These are phyloP conservation scores for Yamadazyma takamatsuzukensis DNA, from an alignment of 805 yeast genomes.

Conservation along the genomic window DNA sequence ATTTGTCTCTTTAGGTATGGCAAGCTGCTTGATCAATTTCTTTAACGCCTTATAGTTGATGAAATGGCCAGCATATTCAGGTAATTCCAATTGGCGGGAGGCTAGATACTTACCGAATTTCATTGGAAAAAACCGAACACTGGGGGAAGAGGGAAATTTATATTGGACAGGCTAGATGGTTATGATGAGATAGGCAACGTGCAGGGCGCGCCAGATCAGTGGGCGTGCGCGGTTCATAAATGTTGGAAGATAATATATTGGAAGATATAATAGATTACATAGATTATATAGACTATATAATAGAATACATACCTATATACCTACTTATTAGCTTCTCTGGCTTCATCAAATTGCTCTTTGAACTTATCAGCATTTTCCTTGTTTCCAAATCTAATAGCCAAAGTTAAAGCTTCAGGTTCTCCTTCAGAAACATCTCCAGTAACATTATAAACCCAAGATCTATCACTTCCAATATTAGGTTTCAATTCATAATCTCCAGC, in stretches of 20 bases:
- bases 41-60: slow-evolving; percentile 92
- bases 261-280: no score
- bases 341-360: slow-evolving; percentile 86
- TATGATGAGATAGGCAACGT: no score
- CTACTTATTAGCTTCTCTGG: slow-evolving; percentile 47
- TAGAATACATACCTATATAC: no score
- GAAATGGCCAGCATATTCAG: slow-evolving; percentile 91
- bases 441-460: slow-evolving; percentile 97
- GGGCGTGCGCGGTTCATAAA: no score
- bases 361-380: slow-evolving; percentile 93
- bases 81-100: slow-evolving; percentile 88
- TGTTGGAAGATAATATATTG: no score
- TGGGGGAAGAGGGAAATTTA: no score
- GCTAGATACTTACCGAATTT: slow-evolving; percentile 96
- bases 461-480: slow-evolving; percentile 94
- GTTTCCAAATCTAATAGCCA: slow-evolving; percentile 92
- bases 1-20: slow-evolving; percentile 35
- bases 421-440: slow-evolving; percentile 96
- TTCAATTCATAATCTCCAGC: slow-evolving; percentile 77
- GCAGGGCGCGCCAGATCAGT: no score
- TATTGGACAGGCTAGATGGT: no score
- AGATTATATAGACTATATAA: no score
- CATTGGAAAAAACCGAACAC: no score
- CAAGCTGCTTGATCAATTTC: slow-evolving; percentile 82
- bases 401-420: slow-evolving; percentile 90